Evolutionary conservation across 1,284 basidiomycete species (phyloP), one percentile per base, ranked within the genome.

Genomic region (Heterobasidion occidentale): DNA sequence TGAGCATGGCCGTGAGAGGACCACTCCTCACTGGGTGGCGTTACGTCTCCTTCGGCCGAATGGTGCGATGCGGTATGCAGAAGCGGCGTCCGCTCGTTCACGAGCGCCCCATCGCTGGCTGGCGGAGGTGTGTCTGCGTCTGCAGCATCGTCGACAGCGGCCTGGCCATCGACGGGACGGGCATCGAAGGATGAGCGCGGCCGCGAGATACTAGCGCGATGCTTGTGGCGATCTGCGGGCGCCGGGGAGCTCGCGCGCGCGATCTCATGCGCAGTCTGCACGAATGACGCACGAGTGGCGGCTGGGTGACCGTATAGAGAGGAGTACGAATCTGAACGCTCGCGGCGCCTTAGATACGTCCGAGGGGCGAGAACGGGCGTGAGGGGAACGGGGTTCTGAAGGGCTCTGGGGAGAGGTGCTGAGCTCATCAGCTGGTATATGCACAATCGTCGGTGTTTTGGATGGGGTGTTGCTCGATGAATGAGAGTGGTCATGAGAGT

Each of bases 241-340:
- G 79, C 77, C 7, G 75, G 76, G 27, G 82, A 80, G 47, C 76
- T 75, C 46, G 79, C 80, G 48, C 69, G 75, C 7, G 83, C 88
- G 34, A 94, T 83, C 52, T 94, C 88, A 58, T 93, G 82, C 4
- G 94, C 94, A 33, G 91, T 86, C 68, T 93, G 87, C 50, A 95
- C 89, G 55, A 98, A 83, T 51, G 86, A 87, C 1, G 92, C 93
- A 27, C 94, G 87, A 1, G 92, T 95, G 45, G 90, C 88, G 14
- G 86, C 92, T 0, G 94, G 95, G 67, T 97, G 93, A 4, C 71
- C 70, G 48, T 87, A 89, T n/a, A 92, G 66, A 4, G 83, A 81
- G 1, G 80, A 78, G 60, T 77, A 80, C 5, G 84, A 85, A 45
- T 78, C 76, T 3, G 76, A 73, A 33, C 77, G 76, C 9, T 75